Evolutionary conservation across 2,329 filamentous ascomycete species (phyloP), one percentile per base, ranked within the genome.

Genomic region (Penicillium sp.): DNA sequence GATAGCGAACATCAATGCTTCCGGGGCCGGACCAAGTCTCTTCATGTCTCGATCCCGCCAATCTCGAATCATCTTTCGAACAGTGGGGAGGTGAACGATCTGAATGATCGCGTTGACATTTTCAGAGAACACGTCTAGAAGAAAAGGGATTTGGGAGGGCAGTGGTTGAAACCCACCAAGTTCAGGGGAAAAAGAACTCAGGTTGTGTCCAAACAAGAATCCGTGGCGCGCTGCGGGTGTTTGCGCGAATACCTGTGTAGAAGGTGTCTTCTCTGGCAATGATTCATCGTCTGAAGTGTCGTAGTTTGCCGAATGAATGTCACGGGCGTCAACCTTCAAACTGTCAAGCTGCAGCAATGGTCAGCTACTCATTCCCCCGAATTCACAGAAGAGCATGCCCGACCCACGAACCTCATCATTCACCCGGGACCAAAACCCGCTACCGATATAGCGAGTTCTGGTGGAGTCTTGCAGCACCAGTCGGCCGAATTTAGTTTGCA

Each of bases 1-100:
- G 5, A 86, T 82, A 0, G 82, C 72, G 61, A 85, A 84, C 65
- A 84, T 68, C 42, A 86, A 63, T 1, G 83, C 81, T 55, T 84
- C 80, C 43, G 81, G 75, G 2, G 75, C 68, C 1, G 77, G 75
- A 0, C 74, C 71, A 0, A 81, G 61, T 4, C 52, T 52, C 2
- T 66, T 62, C 39, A 64, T 58, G 24, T 72, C 65, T 31, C 56
- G 65, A 52, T n/a, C 66, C 1, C 73, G 75, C 31, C 76, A 67
- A 24, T 67, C 67, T 8, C 66, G 66, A 29, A 71, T 61, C 49
- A 71, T 63, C 44, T 66, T 64, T 13, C 56, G 62, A 39, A 71
- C 51, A 11, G 63, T 69, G 1, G 71, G 71, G 10, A 69, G 56
- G 45, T 74, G 71, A 7, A 74, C 49, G 14, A 66, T 54, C 24